Evolutionary conservation across 495 filamentous ascomycete species (phyloP), one percentile per base, ranked within the genome.

Genomic region (Talaromyces ruber): DNA sequence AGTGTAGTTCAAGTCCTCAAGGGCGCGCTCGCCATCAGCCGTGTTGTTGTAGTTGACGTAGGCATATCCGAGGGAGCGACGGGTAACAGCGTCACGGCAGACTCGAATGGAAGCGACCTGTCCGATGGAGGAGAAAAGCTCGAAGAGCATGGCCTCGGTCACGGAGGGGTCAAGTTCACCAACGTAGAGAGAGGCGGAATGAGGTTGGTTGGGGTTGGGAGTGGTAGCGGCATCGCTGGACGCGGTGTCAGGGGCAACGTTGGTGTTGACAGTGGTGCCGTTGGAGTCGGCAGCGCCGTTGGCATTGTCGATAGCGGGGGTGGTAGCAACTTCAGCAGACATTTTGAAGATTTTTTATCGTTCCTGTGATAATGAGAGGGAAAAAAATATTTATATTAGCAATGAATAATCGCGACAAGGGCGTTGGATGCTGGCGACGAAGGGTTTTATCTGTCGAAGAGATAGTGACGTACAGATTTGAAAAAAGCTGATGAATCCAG

Each of bases 21-120:
- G 86, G 64, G 94, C 94, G 75, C 93, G 93, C 83, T 99, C 94
- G 68, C 94, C 94, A 73, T 99, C 95, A 63, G 84, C 77, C 37
- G 92, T 92, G 77, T 90, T 95, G 81, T 98, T 99, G 86, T 98
- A 99, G 84, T 99, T 99, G 76, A 99, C 94, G 72, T 99, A 99
- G 76, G 94, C 95, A 74, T 99, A 99, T 64, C 94, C 94, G 64
- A 99, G 90, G 64, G 94, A 99, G 75, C 95, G 94, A 71, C 94
- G 91, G 72, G 94, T 99, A 71, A 99, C 92, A 62, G 94, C 94
- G 71, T 99, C 94, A 76, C 94, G 94, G 86, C 94, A 99, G 74
- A 99, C 94, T 82, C 94, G 93, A 76, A 99, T 99, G 57, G 94
- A 99, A 66, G 94, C 94, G 70, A 99, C 94, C 73, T 96, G 92